phyloP scores from a whole-genome alignment of 495 filamentous ascomycete species.

The Talaromyces adpressus region DNA sequence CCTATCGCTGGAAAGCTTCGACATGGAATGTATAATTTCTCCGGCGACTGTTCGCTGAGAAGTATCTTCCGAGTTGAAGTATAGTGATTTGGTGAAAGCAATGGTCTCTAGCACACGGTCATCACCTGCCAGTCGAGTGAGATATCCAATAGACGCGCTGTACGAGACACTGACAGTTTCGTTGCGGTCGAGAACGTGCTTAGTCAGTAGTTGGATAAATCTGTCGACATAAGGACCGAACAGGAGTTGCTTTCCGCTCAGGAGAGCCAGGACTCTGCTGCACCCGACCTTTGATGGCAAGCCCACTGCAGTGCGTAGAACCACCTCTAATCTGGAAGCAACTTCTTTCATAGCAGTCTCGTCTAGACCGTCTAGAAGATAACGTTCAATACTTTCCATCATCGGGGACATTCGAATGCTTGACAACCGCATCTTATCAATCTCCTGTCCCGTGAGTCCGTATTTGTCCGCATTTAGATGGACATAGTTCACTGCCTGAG shows the following conservation, averaged over 20 bases:
- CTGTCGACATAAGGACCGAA: constrained; percentile 71
- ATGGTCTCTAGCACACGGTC: constrained; percentile 61
- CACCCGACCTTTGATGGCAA: constrained; percentile 91
- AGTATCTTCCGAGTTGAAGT: constrained; percentile 74
- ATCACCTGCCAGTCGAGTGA: constrained; percentile 67
- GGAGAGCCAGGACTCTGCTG: constrained; percentile 75
- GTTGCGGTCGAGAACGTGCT: constrained; percentile 79
- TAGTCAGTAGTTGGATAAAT: constrained; percentile 70
- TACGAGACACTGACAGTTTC: constrained; percentile 84
- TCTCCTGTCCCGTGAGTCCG: constrained; percentile 68
- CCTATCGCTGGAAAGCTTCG: constrained; percentile 82
- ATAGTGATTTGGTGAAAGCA: constrained; percentile 59
- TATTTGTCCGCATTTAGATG: constrained; percentile 87
- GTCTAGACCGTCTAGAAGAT: constrained; percentile 75
- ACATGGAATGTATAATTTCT: constrained; percentile 69
- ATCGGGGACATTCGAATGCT: constrained; percentile 80
- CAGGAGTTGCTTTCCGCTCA: constrained; percentile 66
- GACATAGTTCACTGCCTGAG: constrained; percentile 80
- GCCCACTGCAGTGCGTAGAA: constrained; percentile 78
- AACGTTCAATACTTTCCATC: constrained; percentile 87
- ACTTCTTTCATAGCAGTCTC: constrained; percentile 64
- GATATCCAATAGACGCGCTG: constrained; percentile 77
- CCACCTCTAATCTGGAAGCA: constrained; percentile 61
- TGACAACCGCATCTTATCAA: constrained; percentile 77
- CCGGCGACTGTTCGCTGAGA: constrained; percentile 63